Conservation (phyloP, 805 yeast species). For the Yarrowia sp. region DNA sequence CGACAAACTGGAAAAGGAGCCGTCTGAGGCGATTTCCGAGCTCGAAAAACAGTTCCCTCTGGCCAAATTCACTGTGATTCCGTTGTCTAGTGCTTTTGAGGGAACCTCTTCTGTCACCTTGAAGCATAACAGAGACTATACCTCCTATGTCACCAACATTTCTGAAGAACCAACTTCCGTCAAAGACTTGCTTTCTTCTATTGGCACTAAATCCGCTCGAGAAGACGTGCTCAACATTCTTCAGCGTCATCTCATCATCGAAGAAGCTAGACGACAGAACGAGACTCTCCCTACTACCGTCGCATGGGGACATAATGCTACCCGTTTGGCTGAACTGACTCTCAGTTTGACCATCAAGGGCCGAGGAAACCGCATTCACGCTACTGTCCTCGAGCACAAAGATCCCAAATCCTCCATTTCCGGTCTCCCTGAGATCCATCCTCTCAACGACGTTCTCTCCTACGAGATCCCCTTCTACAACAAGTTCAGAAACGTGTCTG, state of each 20-base stretch:
- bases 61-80: slow-evolving; percentile 37
- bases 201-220: slow-evolving; percentile 59
- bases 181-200: slow-evolving; percentile 53
- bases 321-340: slow-evolving; percentile 80
- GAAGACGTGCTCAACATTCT: slow-evolving; percentile 67
- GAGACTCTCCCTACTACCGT: slow-evolving; percentile 47
- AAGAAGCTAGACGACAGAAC: slow-evolving; percentile 10
- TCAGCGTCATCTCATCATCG: slow-evolving; percentile 49
- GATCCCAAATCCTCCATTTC: slow-evolving; percentile 4
- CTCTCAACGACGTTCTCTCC: slow-evolving; percentile 70
- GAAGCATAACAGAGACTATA: slow-evolving; percentile 25
- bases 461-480: slow-evolving; percentile 70
- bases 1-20: slow-evolving; percentile 31
- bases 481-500: slow-evolving; percentile 53
- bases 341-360: slow-evolving; percentile 84
- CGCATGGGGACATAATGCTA: slow-evolving; percentile 80
- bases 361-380: slow-evolving; percentile 64
- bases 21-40: slow-evolving; percentile 39
- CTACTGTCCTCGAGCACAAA: slow-evolving; percentile 31
- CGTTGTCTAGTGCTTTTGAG: neutral
- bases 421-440: slow-evolving; percentile 28
- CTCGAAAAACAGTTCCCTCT: slow-evolving; percentile 43
- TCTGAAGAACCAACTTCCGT: slow-evolving; percentile 47
- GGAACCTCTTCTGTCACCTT: slow-evolving; percentile 2
- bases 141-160: slow-evolving; percentile 7